Conservation (phyloP, 2,329 filamentous ascomycete species). For the Aureobasidium sp. region DNA sequence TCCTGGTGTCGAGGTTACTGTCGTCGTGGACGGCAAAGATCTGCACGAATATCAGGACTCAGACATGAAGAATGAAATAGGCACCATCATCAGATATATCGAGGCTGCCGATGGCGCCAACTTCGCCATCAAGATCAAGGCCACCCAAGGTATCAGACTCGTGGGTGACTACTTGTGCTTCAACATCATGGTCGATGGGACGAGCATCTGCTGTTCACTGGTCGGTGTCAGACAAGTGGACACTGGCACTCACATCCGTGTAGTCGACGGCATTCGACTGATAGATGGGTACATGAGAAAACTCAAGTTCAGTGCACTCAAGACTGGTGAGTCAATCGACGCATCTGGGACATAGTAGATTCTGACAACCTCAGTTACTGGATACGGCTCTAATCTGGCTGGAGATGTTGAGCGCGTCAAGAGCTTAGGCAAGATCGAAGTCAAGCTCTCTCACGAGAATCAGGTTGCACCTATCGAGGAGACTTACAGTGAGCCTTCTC, state of each 20-base stretch:
- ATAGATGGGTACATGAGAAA: background rate
- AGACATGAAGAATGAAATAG: slow-evolving; percentile 3
- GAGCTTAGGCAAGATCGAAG: background rate
- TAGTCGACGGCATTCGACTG: background rate
- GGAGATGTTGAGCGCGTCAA: background rate
- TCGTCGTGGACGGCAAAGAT: slow-evolving; percentile 15
- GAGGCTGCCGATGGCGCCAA: slow-evolving; percentile 16
- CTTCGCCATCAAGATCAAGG: slow-evolving; percentile 16
- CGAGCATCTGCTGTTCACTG: background rate
- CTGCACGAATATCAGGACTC: slow-evolving; percentile 18
- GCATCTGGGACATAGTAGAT: background rate
- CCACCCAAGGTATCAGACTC: background rate
- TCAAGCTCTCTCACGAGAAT: background rate
- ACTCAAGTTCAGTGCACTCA: background rate
- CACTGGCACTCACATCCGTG: background rate
- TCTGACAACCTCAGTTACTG: background rate
- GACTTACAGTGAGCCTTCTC: background rate
- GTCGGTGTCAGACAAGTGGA: background rate
- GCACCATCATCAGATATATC: slow-evolving; percentile 19
- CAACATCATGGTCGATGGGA: slow-evolving; percentile 15
- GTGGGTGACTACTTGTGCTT: slow-evolving; percentile 15
- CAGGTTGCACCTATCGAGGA: background rate
- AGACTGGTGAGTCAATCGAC: background rate
- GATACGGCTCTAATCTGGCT: background rate
- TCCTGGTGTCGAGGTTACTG: slow-evolving; percentile 17